Percentiles rank a stretch among this genome's conserved stretches.
Conservation (phyloP, 2,329 filamentous ascomycete genomes). For the Juglanconis oblonga region DNA sequence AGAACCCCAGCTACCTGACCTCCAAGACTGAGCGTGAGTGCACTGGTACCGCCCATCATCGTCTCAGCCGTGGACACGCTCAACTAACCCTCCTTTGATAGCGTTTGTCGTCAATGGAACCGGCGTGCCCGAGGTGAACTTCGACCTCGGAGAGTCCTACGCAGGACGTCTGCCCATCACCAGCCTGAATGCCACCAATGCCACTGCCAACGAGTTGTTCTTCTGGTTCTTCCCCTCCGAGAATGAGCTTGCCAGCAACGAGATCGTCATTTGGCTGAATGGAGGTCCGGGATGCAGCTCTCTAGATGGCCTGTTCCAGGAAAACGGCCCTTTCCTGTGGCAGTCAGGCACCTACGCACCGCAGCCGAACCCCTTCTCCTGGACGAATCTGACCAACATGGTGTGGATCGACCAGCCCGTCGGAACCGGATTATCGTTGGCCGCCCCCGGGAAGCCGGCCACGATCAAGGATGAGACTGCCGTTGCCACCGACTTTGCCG, state of each 20-base stretch:
- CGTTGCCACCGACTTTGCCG: conserved; percentile 63
- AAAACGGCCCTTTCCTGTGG: conserved; percentile 70
- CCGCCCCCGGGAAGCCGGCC: conserved; percentile 50
- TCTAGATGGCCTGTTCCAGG: conserved; percentile 64
- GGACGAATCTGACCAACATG: conserved; percentile 71
- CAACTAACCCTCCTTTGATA: conserved; percentile 26
- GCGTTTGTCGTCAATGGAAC: conserved; percentile 64
- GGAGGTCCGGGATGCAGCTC: conserved; percentile 56
- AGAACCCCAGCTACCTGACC: conserved; percentile 1
- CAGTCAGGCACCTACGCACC: conserved; percentile 63
- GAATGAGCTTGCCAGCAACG: conserved; percentile 47
- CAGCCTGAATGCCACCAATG: conserved; percentile 28
- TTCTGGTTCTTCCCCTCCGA: conserved; percentile 67
- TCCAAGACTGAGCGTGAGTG: conserved; percentile 14
- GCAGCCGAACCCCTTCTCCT: conserved; percentile 62
- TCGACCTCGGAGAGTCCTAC: conserved; percentile 66
- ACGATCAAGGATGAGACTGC: conserved; percentile 62
- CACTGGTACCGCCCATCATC: no score
- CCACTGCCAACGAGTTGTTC: conserved; percentile 46
- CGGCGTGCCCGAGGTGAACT: conserved; percentile 64
- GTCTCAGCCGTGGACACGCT: fast-evolving
- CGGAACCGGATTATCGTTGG: conserved; percentile 58
- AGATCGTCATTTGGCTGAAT: conserved; percentile 62
- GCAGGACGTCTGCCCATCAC: conserved; percentile 62
- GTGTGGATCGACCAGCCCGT: conserved; percentile 68